phyloP scores from a whole-genome alignment of 495 filamentous ascomycete species.

The Friedmanniomyces simplex region DNA sequence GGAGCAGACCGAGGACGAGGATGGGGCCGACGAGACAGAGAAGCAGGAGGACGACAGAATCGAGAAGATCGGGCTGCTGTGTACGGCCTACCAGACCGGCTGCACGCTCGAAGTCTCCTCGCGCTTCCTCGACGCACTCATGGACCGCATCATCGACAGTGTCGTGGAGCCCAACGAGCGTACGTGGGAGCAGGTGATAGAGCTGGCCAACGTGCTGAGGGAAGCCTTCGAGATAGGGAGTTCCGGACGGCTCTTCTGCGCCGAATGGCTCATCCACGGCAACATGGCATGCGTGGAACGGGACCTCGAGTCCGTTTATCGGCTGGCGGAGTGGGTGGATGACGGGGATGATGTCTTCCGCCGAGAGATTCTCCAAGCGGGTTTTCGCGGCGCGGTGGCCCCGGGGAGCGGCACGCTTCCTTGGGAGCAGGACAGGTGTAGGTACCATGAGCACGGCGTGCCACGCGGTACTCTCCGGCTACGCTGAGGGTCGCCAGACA shows the following conservation, averaged over 20 bases:
- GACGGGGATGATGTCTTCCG: not conserved
- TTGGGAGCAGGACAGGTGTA: not conserved
- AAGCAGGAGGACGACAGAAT: not conserved
- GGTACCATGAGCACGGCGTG: not conserved
- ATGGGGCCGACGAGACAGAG: not conserved
- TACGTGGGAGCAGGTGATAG: no score
- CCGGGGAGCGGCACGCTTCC: not conserved
- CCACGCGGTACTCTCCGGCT: no score
- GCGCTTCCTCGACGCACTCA: not conserved
- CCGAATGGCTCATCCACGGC: not conserved
- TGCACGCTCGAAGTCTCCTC: not conserved
- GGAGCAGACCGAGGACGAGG: no score
- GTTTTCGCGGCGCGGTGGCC: not conserved
- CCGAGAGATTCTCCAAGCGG: not conserved
- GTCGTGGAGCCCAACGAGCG: no score
- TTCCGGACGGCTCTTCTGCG: no score
- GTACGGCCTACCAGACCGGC: not conserved
- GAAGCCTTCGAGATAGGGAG: no score
- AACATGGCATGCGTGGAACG: not conserved
- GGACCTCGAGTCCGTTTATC: not conserved
- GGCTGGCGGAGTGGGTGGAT: not conserved
- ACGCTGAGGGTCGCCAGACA: no score
- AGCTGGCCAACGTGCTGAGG: no score
- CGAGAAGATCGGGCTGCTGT: not conserved
- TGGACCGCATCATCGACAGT: not conserved